phyloP scores from a whole-genome alignment of 192 early-diverging fungal species.

The Podila horticola region DNA sequence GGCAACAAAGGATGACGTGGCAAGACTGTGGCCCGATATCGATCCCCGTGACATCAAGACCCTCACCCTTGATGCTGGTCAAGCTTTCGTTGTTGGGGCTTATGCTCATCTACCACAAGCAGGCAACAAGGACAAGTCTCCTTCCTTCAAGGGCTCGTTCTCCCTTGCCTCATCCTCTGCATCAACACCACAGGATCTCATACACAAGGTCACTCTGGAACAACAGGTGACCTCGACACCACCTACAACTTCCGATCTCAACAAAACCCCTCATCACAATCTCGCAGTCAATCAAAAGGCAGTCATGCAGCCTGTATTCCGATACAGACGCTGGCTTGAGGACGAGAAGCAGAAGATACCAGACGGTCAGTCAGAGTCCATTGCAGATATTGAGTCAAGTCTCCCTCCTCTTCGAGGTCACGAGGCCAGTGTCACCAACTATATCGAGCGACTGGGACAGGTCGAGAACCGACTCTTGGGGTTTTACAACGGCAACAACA shows the following conservation, averaged over 20 bases:
- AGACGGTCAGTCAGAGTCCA: neutral
- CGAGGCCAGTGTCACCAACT: neutral
- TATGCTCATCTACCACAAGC: conserved; percentile 2
- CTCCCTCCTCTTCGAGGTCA: conserved; percentile 21
- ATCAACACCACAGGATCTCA: neutral
- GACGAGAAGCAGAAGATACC: neutral
- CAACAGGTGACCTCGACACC: neutral
- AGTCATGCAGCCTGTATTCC: conserved; percentile 6
- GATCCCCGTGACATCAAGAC: conserved; percentile 3
- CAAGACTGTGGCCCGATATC: neutral
- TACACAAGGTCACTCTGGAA: neutral
- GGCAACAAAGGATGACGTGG: conserved; percentile 4
- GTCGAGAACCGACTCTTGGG: conserved; percentile 4
- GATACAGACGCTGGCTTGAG: conserved; percentile 14
- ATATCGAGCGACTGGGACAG: neutral
- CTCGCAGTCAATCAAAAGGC: conserved; percentile 21
- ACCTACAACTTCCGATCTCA: neutral
- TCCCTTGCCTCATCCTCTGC: neutral
- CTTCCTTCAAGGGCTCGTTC: neutral
- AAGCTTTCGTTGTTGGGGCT: conserved; percentile 14
- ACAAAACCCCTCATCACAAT: too few species aligned
- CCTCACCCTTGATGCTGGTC: conserved; percentile 17
- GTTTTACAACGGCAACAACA: conserved; percentile 10
- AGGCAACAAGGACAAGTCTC: conserved; percentile 7
- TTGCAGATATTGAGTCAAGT: conserved; percentile 11